These are phyloP conservation scores for Lactarius vividus DNA, from an alignment of 768 basidiomycete species.

Conservation along the genomic window DNA sequence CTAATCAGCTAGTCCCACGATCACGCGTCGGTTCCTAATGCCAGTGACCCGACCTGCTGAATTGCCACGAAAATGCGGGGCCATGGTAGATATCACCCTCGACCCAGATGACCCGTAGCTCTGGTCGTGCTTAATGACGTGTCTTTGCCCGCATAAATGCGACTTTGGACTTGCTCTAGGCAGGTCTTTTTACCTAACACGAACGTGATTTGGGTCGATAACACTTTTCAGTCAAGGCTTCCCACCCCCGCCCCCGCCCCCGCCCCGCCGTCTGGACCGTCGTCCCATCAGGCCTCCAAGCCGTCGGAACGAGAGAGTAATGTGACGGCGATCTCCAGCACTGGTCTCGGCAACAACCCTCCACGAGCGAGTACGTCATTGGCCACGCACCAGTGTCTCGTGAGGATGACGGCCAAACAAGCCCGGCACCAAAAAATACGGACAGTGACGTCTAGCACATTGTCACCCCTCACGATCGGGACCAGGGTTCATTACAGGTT, in stretches of 20 bases:
- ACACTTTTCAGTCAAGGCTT: background rate
- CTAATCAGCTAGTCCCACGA: too few species aligned
- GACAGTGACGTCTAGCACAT: background rate
- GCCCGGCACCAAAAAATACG: background rate
- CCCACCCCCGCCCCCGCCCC: too few species aligned
- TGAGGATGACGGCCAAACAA: background rate
- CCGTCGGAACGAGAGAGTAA: too few species aligned
- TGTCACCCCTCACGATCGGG: too few species aligned
- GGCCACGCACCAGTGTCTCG: too few species aligned
- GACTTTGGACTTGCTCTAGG: background rate
- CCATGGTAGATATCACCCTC: constrained; percentile 23
- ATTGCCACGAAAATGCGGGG: too few species aligned
- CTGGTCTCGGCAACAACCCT: background rate
- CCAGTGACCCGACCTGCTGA: too few species aligned
- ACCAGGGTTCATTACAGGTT: background rate
- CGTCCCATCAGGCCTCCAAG: background rate
- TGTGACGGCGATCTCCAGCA: background rate
- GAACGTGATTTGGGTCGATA: background rate
- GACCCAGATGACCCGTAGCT: constrained; percentile 12
- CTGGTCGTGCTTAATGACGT: background rate
- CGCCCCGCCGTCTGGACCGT: background rate
- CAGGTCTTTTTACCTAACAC: background rate
- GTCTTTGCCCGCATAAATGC: background rate
- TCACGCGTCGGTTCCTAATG: too few species aligned
- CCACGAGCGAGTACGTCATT: too few species aligned